A percentile compares a stretch with the other conserved stretches of the same genome.
phyloP scores from a whole-genome alignment of 2,329 filamentous ascomycete genomes.

The Nemania diffusa region DNA sequence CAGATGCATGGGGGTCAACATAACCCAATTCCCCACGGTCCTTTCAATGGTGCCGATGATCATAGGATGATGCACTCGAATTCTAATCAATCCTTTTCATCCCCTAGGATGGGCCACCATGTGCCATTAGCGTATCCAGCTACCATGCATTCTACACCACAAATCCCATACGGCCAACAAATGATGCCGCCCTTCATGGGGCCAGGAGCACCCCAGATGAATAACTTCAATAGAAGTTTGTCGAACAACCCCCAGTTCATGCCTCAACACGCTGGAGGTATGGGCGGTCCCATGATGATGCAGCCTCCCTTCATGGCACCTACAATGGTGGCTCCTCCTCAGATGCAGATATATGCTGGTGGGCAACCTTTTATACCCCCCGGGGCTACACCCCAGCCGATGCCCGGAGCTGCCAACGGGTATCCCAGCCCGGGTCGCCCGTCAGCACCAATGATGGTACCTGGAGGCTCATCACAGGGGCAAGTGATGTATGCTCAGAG shows the following conservation, averaged over 20 bases:
- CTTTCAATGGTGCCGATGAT: conserved; percentile 80
- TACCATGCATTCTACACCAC: conserved; percentile 73
- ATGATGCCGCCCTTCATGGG: conserved; percentile 78
- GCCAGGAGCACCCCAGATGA: conserved; percentile 75
- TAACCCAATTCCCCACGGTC: conserved; percentile 69
- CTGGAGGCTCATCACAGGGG: conserved; percentile 92
- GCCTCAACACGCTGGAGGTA: conserved; percentile 74
- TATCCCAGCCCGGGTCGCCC: conserved; percentile 90
- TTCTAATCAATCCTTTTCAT: conserved; percentile 85
- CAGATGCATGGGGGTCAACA: conserved; percentile 81
- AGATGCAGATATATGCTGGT: conserved; percentile 84
- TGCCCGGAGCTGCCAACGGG: conserved; percentile 73
- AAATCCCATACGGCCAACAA: conserved; percentile 77
- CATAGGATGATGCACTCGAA: conserved; percentile 90
- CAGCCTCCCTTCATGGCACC: conserved; percentile 79
- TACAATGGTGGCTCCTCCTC: conserved; percentile 74
- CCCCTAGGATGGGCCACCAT: conserved; percentile 79
- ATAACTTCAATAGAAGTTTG: conserved; percentile 73
- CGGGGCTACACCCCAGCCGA: conserved; percentile 63
- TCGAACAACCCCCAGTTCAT: conserved; percentile 79
- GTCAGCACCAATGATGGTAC: conserved; percentile 88
- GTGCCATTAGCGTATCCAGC: conserved; percentile 75
- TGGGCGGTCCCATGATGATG: conserved; percentile 86
- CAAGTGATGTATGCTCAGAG: conserved; percentile 82
- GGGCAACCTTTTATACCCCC: conserved; percentile 73